A percentile compares a stretch with the other conserved stretches of the same genome.
Evolutionary conservation across 129 eudicot genomes (phyloP).

Genomic region (Escallonia rubra): DNA sequence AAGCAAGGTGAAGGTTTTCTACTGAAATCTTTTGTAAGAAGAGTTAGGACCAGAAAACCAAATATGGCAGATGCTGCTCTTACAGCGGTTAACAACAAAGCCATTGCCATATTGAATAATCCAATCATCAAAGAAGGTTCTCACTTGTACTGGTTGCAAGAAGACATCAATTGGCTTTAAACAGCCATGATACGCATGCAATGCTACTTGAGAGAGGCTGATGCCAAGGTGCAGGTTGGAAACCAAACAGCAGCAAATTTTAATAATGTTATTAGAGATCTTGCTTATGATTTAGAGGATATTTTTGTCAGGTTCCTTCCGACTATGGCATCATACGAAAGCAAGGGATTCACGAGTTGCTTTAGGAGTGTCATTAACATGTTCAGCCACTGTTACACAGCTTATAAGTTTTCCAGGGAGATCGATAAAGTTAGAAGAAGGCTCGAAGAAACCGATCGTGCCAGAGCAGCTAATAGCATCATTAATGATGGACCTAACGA

Average conservation of each 20-base stretch:
- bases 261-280: background rate
- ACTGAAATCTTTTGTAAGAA: background rate
- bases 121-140: background rate
- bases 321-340: background rate
- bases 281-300: conserved; percentile 12
- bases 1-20: background rate
- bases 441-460: background rate
- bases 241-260: background rate
- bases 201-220: conserved; percentile 8
- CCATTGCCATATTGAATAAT: background rate
- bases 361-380: background rate
- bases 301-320: conserved; percentile 2
- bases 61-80: background rate
- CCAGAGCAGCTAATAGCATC: background rate
- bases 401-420: background rate
- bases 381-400: background rate
- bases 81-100: background rate
- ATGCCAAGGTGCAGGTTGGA: background rate
- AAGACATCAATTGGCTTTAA: background rate
- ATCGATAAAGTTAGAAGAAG: conserved; percentile 3
- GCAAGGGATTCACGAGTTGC: background rate
- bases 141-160: background rate
- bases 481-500: background rate
- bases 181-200: background rate
- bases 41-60: too few species aligned